Evolutionary conservation across 2,329 filamentous ascomycete genomes (phyloP), one percentile per base, ranked within the genome.

Genomic region (Xylariaceae sp.): DNA sequence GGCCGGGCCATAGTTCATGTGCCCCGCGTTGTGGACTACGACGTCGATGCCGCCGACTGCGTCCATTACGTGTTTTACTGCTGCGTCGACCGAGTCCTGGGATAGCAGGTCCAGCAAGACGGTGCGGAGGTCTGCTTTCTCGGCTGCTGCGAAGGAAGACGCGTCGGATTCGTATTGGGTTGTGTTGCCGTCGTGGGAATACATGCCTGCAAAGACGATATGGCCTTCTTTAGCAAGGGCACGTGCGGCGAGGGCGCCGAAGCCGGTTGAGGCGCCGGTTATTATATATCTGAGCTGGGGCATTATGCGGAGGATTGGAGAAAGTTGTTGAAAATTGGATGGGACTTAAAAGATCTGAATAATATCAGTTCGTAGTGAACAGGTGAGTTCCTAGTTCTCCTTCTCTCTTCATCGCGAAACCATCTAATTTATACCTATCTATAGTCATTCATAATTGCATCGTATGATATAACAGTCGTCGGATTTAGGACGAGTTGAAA

Each of bases 101-200:
- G 42, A 49, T 5, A 49, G 32, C 10, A 49, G 39, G 22, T 49
- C 39, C 14, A 49, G 47, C 6, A 42, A 6, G 3, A 49, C 37
- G 7, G 47, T 49, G 22, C 39, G 42, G 5, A 49, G 42, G 29
- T 49, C 34, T 8, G 6, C 42, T 10, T 45, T 45, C 2, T 45
- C 34, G 10, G 37, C 33, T 5, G 20, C 33, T 19, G 37, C 17
- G 25, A 49, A 49, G 16, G 14, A 7, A 5, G 38, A 37, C 14
- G 36, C 39, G 10, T 49, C 47, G 10, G 45, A n/a, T 29, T 49
- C 47, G 29, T 42, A 49, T 17, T 14, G 14, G 22, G 37, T 22
- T 14, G 47, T 49, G 38, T 49, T 39, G 27, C 47, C 42, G 42
- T 45, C 47, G 21, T 49, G 47, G 8, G 47, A 49, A 35, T 49